Conservation (phyloP, 1,284 basidiomycete genomes). For the Ustilago trichophora region DNA sequence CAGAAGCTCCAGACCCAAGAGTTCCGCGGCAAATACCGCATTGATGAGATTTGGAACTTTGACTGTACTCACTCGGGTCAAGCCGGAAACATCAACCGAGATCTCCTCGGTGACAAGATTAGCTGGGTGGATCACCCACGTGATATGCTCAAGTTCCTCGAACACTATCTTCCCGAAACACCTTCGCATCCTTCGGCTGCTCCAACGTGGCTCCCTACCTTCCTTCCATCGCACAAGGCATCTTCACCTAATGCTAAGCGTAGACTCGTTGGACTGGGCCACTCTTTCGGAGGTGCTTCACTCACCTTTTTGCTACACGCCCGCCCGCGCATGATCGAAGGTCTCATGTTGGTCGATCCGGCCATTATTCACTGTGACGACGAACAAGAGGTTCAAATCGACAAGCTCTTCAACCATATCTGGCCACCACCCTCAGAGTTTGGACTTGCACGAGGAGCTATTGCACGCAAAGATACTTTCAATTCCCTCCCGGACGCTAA, state of each 20-base stretch:
- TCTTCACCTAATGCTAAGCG: slow-evolving; percentile 32
- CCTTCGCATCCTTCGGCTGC: slow-evolving; percentile 3
- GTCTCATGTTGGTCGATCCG: slow-evolving; percentile 82
- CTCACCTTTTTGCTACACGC: slow-evolving; percentile 72
- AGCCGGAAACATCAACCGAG: slow-evolving; percentile 74
- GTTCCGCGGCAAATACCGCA: slow-evolving; percentile 30
- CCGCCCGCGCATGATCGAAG: slow-evolving; percentile 76
- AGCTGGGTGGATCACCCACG: slow-evolving; percentile 77
- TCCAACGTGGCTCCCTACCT: slow-evolving; percentile 42
- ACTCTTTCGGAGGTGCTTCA: slow-evolving; percentile 72
- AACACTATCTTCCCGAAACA: slow-evolving; percentile 71
- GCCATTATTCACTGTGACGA: slow-evolving; percentile 70
- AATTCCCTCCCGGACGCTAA: slow-evolving; percentile 62
- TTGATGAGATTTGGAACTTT: slow-evolving; percentile 82
- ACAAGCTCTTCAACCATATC: slow-evolving; percentile 15
- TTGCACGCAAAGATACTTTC: slow-evolving; percentile 77
- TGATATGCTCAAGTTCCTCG: slow-evolving; percentile 78
- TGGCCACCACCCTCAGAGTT: slow-evolving; percentile 37
- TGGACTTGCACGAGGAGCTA: slow-evolving; percentile 68
- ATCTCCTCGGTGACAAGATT: slow-evolving; percentile 72
- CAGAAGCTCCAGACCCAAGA: slow-evolving; percentile 28
- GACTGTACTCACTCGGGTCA: slow-evolving; percentile 83
- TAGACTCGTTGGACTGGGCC: slow-evolving; percentile 75
- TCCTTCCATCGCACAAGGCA: slow-evolving; percentile 29
- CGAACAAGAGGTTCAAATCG: slow-evolving; percentile 5